Evolutionary conservation across 1,139 yeast species (phyloP).

Genomic region (Candida tunisiensis): DNA sequence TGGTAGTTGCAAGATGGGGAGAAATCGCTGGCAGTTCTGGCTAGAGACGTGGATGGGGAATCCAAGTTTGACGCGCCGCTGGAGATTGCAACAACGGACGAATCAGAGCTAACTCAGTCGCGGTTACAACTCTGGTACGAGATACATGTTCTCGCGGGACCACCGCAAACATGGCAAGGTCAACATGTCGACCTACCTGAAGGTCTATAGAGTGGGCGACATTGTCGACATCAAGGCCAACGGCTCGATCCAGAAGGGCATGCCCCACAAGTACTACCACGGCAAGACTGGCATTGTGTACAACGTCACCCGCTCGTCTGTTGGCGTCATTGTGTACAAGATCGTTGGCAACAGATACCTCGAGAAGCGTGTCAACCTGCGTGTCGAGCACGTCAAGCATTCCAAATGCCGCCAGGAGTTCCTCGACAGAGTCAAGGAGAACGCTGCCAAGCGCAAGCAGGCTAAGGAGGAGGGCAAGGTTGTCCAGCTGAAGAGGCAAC

Average conservation of each 20-base stretch:
- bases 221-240: slow-evolving; percentile 99
- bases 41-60: no score
- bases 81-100: no score
- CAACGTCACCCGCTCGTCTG: slow-evolving; percentile 97
- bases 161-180: slow-evolving; percentile 95
- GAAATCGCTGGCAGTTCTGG: no score
- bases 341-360: slow-evolving; percentile 98
- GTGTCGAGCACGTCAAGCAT: slow-evolving; percentile 98
- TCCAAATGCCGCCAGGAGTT: slow-evolving; percentile 99
- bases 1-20: no score
- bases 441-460: slow-evolving; percentile 85
- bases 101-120: no score
- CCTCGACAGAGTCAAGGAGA: slow-evolving; percentile 93
- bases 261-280: slow-evolving; percentile 99
- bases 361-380: slow-evolving; percentile 96
- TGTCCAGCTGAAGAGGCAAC: slow-evolving; percentile 93
- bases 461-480: slow-evolving; percentile 92
- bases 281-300: slow-evolving; percentile 99
- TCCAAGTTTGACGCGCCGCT: no score
- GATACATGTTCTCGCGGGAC: slow-evolving; percentile 99
- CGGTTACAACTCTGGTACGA: slow-evolving; percentile 99
- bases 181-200: slow-evolving; percentile 92
- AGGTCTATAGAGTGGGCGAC: slow-evolving; percentile 97
- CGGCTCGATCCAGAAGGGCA: slow-evolving; percentile 98
- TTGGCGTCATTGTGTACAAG: slow-evolving; percentile 97